These are phyloP conservation scores for Vaccinium myrtillus DNA, from an alignment of 148 eudicot genomes.

Conservation along the genomic window DNA sequence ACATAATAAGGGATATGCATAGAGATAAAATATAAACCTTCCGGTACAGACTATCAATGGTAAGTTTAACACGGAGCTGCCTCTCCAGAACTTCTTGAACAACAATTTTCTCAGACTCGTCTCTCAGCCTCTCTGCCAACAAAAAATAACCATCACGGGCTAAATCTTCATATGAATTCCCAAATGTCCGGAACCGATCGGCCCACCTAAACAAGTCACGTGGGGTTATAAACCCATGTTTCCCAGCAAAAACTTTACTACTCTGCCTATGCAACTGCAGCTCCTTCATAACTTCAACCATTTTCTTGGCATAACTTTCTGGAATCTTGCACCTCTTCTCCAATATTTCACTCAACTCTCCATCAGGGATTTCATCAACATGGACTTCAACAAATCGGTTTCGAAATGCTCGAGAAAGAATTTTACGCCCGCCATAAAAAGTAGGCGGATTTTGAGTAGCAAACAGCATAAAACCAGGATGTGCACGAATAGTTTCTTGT, in stretches of 20 bases:
- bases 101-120: slow-evolving; percentile 65
- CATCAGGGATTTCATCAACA: slow-evolving; percentile 91
- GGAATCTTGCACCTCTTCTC: slow-evolving; percentile 70
- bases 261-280: slow-evolving; percentile 87
- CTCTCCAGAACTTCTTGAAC: slow-evolving; percentile 80
- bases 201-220: slow-evolving; percentile 98
- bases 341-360: slow-evolving; percentile 69
- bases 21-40: slow-evolving; percentile 42
- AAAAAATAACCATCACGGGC: slow-evolving; percentile 87
- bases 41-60: slow-evolving; percentile 49
- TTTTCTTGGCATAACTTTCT: slow-evolving; percentile 70
- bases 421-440: slow-evolving; percentile 95
- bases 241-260: slow-evolving; percentile 95
- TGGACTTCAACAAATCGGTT: slow-evolving; percentile 99
- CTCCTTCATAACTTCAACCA: slow-evolving; percentile 94
- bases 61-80: slow-evolving; percentile 50
- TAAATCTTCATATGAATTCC: slow-evolving; percentile 66
- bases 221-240: slow-evolving; percentile 96
- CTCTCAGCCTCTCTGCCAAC: slow-evolving; percentile 88
- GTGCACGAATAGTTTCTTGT: slow-evolving; percentile 76
- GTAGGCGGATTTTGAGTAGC: slow-evolving; percentile 99
- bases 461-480: slow-evolving; percentile 91
- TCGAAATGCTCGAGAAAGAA: slow-evolving; percentile 97
- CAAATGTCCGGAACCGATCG: slow-evolving; percentile 63
- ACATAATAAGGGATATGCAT: not conserved